Percentiles rank a stretch among this genome's conserved stretches.
These are phyloP conservation scores for Termitomyces sp. DNA, from an alignment of 768 basidiomycete species.

Conservation along the genomic window DNA sequence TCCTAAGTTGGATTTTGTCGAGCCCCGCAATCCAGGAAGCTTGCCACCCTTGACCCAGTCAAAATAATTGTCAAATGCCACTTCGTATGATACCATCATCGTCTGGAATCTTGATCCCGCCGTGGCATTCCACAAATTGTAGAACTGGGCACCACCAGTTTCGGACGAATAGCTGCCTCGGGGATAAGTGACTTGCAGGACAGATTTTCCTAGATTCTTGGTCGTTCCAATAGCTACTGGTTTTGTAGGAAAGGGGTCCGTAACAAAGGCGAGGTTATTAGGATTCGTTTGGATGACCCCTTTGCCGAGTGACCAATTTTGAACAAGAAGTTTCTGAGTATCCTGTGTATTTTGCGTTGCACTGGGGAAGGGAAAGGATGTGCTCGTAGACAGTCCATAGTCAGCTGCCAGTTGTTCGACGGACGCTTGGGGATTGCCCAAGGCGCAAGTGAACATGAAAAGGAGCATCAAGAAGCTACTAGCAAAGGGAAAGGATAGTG, in stretches of 20 bases:
- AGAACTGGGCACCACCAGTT: conserved; percentile 66
- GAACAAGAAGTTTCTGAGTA: conserved; percentile 45
- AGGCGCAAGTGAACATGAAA: conserved; percentile 9
- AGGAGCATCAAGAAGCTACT: conserved; percentile 13
- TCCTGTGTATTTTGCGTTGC: conserved; percentile 48
- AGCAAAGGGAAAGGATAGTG: conserved; percentile 10
- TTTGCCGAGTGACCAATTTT: conserved; percentile 58
- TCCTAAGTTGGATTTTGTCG: conserved; percentile 39
- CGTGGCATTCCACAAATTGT: conserved; percentile 61
- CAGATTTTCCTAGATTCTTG: conserved; percentile 31
- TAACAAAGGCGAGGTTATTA: conserved; percentile 56
- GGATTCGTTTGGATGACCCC: conserved; percentile 56
- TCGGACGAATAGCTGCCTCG: conserved; percentile 54
- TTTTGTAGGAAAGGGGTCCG: conserved; percentile 58
- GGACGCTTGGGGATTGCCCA: conserved; percentile 24
- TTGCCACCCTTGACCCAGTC: conserved; percentile 75
- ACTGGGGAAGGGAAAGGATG: conserved; percentile 61
- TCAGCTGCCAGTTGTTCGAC: conserved; percentile 39
- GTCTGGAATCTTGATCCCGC: conserved; percentile 52
- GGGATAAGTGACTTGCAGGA: conserved; percentile 62
- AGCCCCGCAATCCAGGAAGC: conserved; percentile 73
- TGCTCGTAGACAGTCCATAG: conserved; percentile 56
- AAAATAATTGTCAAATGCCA: conserved; percentile 63
- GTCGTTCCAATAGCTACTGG: conserved; percentile 27
- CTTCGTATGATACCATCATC: conserved; percentile 71